Base-by-base conservation (phyloP, 1,284 basidiomycete genomes). In the Boletus sp. region DNA sequence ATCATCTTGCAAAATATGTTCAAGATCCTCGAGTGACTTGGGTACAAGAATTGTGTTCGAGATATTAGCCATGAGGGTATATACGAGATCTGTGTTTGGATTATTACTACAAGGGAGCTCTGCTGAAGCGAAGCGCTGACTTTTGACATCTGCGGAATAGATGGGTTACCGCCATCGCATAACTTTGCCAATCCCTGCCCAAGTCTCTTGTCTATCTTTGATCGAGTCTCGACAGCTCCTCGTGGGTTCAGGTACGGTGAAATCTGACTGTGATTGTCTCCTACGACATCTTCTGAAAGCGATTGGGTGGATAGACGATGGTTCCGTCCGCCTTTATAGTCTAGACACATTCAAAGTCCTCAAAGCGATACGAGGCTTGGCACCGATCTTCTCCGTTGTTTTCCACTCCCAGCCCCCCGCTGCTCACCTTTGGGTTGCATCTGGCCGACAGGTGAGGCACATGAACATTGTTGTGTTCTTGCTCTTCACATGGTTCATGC, bases 291-390 rank as follows among this genome's bases (percentile, higher is more conserved):
- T 4, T 42, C 44, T 61, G 36, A 61, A 48, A 33, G 36, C 31
- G 24, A 18, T 46, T 24, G 44, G 29, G 7, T 24, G 20, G 36
- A 33, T 61, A 89, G 89, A 83, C 62, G 88, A 92, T 70, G 89
- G 89, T 13, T 80, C 80, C 53, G 70, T 91, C 49, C 84, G 90
- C 22, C 72, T 89, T 24, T 92, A 91, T 66, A 74, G 78, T 58
- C 73, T 84, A 5, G 80, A 83, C 3, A 78, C 82, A 0, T 76
- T 76, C 60, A 87, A 80, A 66, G 88, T 90, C 7, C 62, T 79
- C 31, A 88, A 82, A 64, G 89, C 86, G 0, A 74, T 91, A 53
- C 79, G 82, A 64, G 81, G 80, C 15, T 71, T 89, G 2, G 67
- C 67, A 6, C 84, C 88, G 59, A 73, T 92, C 6, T 84, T 88